Evolutionary conservation across 2,329 filamentous ascomycete species (phyloP).

Genomic region (Trichothecium roseum): DNA sequence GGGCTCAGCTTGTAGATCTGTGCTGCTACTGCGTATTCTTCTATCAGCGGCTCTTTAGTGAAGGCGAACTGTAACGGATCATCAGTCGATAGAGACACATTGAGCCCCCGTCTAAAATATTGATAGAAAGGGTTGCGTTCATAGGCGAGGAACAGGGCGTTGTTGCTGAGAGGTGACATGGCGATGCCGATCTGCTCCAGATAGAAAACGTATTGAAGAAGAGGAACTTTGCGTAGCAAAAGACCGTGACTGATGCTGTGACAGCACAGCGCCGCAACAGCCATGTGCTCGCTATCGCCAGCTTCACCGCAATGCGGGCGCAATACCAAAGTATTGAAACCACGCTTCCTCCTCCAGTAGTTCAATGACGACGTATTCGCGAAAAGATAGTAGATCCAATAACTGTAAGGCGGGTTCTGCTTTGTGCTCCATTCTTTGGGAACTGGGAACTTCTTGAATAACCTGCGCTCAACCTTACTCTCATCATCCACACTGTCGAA

Average conservation of each 20-base stretch:
- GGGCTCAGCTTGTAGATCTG: conserved; percentile 97
- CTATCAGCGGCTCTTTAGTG: conserved; percentile 94
- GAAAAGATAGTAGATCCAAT: conserved; percentile 98
- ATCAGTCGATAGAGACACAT: conserved; percentile 92
- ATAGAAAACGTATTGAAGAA: conserved; percentile 96
- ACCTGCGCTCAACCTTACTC: conserved; percentile 85
- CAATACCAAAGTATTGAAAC: conserved; percentile 91
- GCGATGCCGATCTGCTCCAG: conserved; percentile 96
- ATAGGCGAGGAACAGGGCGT: conserved; percentile 90
- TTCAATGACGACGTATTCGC: conserved; percentile 91
- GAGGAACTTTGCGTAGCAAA: conserved; percentile 81
- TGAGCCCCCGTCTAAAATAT: conserved; percentile 90
- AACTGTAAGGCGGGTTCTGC: conserved; percentile 96
- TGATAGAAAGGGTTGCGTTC: conserved; percentile 93
- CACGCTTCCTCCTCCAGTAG: conserved; percentile 77
- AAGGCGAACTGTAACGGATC: conserved; percentile 97
- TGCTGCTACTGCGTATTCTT: conserved; percentile 94
- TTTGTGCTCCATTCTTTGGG: conserved; percentile 82
- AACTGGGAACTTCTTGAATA: conserved; percentile 93
- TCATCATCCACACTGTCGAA: conserved; percentile 98
- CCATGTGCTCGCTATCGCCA: conserved; percentile 91
- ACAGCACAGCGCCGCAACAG: conserved; percentile 81
- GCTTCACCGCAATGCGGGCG: conserved; percentile 95
- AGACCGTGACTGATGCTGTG: conserved; percentile 97
- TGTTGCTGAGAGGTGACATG: conserved; percentile 99